Evolutionary conservation across 2,329 filamentous ascomycete species (phyloP), one percentile per base, ranked within the genome.

Genomic region (Aspergillus sp.): DNA sequence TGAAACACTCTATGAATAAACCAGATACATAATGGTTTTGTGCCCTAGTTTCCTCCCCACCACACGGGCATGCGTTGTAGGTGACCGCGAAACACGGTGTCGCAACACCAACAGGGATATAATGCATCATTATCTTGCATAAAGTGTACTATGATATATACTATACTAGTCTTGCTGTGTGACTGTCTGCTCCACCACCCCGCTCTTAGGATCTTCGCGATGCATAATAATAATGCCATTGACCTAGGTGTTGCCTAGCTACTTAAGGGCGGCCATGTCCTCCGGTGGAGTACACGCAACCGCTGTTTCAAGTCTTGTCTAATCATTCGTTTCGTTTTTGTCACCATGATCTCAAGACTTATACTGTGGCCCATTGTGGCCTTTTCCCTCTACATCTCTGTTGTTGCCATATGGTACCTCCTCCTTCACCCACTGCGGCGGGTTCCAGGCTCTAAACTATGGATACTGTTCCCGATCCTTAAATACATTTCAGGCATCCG

Each of bases 401-500:
- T n/a, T 37, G 35, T 27, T 45, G 11, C 43, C 21, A 15, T 27
- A 21, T 27, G 19, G 23, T 15, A 45, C 43, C 43, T 45, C 5
- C 48, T 45, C 39, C 41, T 58, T 19, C 60, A 57, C 35, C 60
- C 60, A 4, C 53, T 62, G 12, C 14, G 21, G 11, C 49, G 40
- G 14, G 52, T 52, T 27, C 56, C 58, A 12, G 58, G 60, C 1
- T 58, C 55, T 3, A 49, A 27, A 14, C 35, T 50, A 45, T 45
- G 43, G 15, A 43, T 47, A 14, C 52, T 55, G 1, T 37, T 61
- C 3, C 49, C 52, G 31, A 49, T 54, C 3, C 31, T 58, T 4
- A 52, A 43, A 9, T 37, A 55, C 17, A 37, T 57, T 6, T 58
- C 56, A 12, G 50, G 54, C 21, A 12, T 48, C 3, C 52, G 43